These are phyloP conservation scores for Knoxdaviesia proteae DNA, from an alignment of 2,329 filamentous ascomycete species.

Conservation along the genomic window DNA sequence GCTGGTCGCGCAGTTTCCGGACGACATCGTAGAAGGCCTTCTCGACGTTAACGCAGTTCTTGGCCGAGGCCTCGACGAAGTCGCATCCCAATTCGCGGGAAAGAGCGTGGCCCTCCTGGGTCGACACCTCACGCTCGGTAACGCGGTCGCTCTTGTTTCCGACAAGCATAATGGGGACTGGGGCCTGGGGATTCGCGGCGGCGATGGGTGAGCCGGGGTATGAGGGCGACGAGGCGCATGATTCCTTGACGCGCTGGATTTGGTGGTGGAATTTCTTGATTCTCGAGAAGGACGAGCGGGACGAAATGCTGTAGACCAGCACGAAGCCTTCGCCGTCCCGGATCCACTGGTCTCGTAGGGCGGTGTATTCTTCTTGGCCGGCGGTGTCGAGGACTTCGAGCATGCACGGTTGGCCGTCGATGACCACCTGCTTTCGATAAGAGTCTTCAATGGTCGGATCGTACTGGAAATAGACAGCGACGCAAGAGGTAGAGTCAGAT, in stretches of 20 bases:
- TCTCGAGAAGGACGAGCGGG: constrained; percentile 79
- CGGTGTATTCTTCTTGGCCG: constrained; percentile 96
- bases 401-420: constrained; percentile 91
- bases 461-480: constrained; percentile 29
- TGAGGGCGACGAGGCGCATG: constrained; percentile 52
- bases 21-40: constrained; percentile 98
- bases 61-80: constrained; percentile 90
- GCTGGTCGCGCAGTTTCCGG: constrained; percentile 66
- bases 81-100: constrained; percentile 87
- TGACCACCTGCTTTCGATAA: constrained; percentile 76
- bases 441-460: constrained; percentile 79
- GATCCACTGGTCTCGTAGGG: constrained; percentile 93
- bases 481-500: constrained; percentile 2
- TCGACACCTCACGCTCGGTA: constrained; percentile 88
- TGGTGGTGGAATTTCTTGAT: constrained; percentile 94
- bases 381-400: constrained; percentile 93
- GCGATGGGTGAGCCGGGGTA: constrained; percentile 57
- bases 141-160: constrained; percentile 97
- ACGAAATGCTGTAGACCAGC: constrained; percentile 95
- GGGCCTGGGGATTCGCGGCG: constrained; percentile 35
- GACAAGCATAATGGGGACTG: constrained; percentile 90
- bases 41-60: constrained; percentile 96
- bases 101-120: constrained; percentile 81
- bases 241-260: constrained; percentile 94
- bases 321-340: constrained; percentile 94